These are phyloP conservation scores for Trapa bicornis DNA, from an alignment of 345 rosid species.

Conservation along the genomic window DNA sequence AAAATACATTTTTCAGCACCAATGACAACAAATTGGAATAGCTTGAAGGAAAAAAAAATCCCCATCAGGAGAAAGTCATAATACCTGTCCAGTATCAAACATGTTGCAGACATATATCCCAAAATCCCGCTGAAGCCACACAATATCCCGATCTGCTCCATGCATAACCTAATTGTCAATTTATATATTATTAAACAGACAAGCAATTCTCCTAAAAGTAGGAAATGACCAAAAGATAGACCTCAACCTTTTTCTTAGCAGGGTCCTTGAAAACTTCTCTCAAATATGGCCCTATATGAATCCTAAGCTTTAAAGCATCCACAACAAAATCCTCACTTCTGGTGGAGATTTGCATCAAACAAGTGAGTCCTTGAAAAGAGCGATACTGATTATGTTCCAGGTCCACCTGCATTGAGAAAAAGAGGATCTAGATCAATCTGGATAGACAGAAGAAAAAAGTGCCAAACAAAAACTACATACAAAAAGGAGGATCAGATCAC, in stretches of 20 bases:
- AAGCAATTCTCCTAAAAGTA: slow-evolving; percentile 9
- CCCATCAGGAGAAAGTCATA: background rate
- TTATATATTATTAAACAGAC: slow-evolving; percentile 12
- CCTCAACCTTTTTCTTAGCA: slow-evolving; percentile 67
- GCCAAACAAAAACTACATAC: background rate
- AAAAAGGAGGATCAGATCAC: background rate
- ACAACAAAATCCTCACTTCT: slow-evolving; percentile 78
- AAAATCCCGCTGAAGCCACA: slow-evolving; percentile 96
- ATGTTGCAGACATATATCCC: slow-evolving; percentile 93
- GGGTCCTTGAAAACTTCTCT: slow-evolving; percentile 88
- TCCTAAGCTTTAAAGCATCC: slow-evolving; percentile 75
- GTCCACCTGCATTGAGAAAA: slow-evolving; percentile 52
- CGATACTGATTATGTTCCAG: slow-evolving; percentile 96
- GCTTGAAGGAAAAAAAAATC: background rate
- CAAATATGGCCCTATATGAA: slow-evolving; percentile 73
- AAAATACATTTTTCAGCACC: background rate
- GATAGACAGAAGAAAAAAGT: background rate
- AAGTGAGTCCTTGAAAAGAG: slow-evolving; percentile 88
- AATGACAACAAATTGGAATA: background rate
- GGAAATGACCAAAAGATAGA: slow-evolving; percentile 3
- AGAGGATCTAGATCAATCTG: background rate
- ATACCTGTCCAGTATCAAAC: slow-evolving; percentile 97
- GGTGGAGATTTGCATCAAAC: slow-evolving; percentile 96
- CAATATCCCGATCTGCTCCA: slow-evolving; percentile 90
- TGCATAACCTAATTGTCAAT: slow-evolving; percentile 70